phyloP scores from a whole-genome alignment of 805 yeast species.

The Candida palmyrensis region DNA sequence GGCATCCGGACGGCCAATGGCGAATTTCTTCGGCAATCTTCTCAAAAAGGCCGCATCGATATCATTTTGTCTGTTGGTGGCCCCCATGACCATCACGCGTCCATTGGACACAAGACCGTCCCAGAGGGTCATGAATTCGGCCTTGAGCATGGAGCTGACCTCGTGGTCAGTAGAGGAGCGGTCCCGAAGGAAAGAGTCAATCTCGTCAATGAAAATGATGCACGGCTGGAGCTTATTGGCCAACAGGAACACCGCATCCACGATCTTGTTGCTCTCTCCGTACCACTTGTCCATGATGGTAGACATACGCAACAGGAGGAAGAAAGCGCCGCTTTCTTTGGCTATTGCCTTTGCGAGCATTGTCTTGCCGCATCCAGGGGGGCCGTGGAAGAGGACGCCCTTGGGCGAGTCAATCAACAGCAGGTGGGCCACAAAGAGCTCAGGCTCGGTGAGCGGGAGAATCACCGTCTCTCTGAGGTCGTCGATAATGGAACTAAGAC shows the following conservation, averaged over 20 bases:
- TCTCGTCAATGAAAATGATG: constrained; percentile 92
- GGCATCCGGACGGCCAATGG: constrained; percentile 66
- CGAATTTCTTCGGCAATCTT: constrained; percentile 86
- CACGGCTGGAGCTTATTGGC: constrained; percentile 91
- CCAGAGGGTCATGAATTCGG: constrained; percentile 97
- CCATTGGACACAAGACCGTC: constrained; percentile 83
- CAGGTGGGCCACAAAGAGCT: constrained; percentile 64
- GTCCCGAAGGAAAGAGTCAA: constrained; percentile 88
- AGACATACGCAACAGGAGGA: constrained; percentile 87
- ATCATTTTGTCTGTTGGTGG: constrained; percentile 88
- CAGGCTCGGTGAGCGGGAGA: constrained; percentile 75
- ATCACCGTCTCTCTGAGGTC: constrained; percentile 86
- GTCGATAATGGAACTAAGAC: constrained; percentile 73
- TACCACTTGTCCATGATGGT: constrained; percentile 96
- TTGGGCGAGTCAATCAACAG: constrained; percentile 80
- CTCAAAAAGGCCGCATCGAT: constrained; percentile 90
- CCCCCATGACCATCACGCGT: constrained; percentile 83
- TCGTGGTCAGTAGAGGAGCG: constrained; percentile 85
- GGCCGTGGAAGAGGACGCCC: constrained; percentile 89
- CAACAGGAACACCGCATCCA: constrained; percentile 85
- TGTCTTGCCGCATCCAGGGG: constrained; percentile 98
- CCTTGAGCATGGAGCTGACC: constrained; percentile 89
- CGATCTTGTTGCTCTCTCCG: constrained; percentile 92
- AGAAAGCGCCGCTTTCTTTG: constrained; percentile 84
- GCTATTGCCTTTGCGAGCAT: constrained; percentile 97